A percentile compares a stretch with the other conserved stretches of the same genome.
Conservation (phyloP, 495 filamentous ascomycete genomes). For the Penicillium soppii region DNA sequence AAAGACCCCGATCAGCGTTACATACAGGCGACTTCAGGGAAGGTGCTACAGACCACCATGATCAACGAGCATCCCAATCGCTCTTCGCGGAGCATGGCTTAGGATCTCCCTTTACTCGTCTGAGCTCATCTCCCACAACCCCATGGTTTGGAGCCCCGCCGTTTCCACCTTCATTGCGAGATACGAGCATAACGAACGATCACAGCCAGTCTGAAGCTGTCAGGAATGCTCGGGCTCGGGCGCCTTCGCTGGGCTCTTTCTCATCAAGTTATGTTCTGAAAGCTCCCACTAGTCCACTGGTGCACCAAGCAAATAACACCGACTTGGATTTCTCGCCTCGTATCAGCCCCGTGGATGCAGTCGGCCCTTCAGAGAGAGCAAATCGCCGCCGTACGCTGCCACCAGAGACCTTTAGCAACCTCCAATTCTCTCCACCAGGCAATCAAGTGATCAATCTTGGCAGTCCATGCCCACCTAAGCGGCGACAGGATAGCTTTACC, state of each 20-base stretch:
- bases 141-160: conserved; percentile 46
- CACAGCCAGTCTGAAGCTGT: conserved; percentile 14
- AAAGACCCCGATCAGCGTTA: conserved; percentile 81
- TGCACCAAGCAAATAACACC: conserved; percentile 85
- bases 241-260: conserved; percentile 71
- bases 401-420: conserved; percentile 50
- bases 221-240: conserved; percentile 34
- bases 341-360: conserved; percentile 26
- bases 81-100: conserved; percentile 18
- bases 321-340: conserved; percentile 67
- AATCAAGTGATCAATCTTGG: conserved; percentile 16
- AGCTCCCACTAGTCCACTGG: conserved; percentile 87
- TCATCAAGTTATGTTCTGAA: conserved; percentile 83
- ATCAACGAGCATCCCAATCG: conserved; percentile 21
- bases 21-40: conserved; percentile 87
- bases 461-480: conserved; percentile 20
- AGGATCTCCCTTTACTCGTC: conserved; percentile 17
- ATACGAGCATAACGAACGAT: conserved; percentile 14
- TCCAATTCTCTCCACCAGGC: conserved; percentile 36
- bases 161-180: conserved; percentile 18
- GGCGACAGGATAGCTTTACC: conserved; percentile 54
- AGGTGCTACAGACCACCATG: conserved; percentile 36
- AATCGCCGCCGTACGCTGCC: conserved; percentile 61
- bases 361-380: conserved; percentile 42
- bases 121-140: conserved; percentile 47